Evolutionary conservation across 495 filamentous ascomycete species (phyloP).

Genomic region (Sordaria brevicollis): DNA sequence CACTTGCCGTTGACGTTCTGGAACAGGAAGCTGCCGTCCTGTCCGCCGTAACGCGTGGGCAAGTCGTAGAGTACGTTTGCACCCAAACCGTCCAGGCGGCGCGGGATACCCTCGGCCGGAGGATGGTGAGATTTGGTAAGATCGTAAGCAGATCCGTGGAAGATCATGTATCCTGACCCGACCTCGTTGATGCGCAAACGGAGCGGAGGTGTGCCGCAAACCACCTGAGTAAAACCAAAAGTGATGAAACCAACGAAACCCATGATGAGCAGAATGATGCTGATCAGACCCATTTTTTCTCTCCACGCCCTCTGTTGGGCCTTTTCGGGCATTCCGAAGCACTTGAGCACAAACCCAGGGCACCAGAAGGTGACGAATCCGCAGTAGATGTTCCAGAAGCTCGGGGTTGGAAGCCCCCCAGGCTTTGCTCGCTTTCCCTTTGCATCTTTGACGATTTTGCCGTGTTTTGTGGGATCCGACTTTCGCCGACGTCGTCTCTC

Average conservation of each 20-base stretch:
- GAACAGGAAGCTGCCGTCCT: slow-evolving; percentile 94
- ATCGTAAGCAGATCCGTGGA: slow-evolving; percentile 85
- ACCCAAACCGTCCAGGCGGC: slow-evolving; percentile 25
- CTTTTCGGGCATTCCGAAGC: slow-evolving; percentile 79
- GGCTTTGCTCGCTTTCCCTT: slow-evolving; percentile 43
- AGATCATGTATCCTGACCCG: slow-evolving; percentile 78
- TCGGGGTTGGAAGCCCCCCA: slow-evolving; percentile 67
- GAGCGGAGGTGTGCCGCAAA: slow-evolving; percentile 59
- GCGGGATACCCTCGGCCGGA: slow-evolving; percentile 64
- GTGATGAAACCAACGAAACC: slow-evolving; percentile 90
- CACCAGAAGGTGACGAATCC: slow-evolving; percentile 89
- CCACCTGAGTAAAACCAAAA: slow-evolving; percentile 86
- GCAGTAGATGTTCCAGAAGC: slow-evolving; percentile 93
- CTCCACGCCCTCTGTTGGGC: slow-evolving; percentile 91
- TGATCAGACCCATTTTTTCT: slow-evolving; percentile 96
- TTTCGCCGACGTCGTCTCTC: slow-evolving; percentile 16
- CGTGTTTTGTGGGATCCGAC: slow-evolving; percentile 23
- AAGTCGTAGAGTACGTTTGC: slow-evolving; percentile 81
- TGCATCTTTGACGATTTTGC: slow-evolving; percentile 49
- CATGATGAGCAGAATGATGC: slow-evolving; percentile 81
- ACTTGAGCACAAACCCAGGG: slow-evolving; percentile 72
- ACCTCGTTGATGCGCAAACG: slow-evolving; percentile 78
- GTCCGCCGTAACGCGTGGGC: slow-evolving; percentile 65
- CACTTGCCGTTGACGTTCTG: slow-evolving; percentile 98
- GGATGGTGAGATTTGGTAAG: slow-evolving; percentile 64